phyloP scores from a whole-genome alignment of 257 asterid species.

The Salvia hispanica region DNA sequence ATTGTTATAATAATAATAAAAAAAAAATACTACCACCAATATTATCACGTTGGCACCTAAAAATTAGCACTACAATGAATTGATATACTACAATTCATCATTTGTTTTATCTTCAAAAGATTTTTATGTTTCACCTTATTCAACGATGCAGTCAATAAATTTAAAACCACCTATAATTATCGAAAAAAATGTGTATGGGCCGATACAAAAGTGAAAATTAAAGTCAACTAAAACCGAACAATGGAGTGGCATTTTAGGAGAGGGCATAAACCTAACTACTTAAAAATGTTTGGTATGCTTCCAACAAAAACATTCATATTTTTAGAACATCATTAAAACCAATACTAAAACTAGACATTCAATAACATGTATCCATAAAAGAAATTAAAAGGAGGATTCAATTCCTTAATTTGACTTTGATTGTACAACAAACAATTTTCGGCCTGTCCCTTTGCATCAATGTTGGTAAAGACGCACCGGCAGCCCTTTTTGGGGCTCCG shows the following conservation, averaged over 20 bases:
- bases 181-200: not conserved
- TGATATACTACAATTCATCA: too few relatives aligned
- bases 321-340: not conserved
- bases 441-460: not conserved
- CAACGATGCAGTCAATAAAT: too few relatives aligned
- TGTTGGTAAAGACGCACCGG: slow-evolving; percentile 49
- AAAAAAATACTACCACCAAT: too few relatives aligned
- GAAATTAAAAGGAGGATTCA: not conserved
- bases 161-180: too few relatives aligned
- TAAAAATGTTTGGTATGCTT: not conserved
- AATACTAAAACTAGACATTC: not conserved
- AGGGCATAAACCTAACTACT: not conserved
- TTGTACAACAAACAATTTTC: not conserved
- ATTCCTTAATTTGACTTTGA: not conserved
- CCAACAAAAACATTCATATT: not conserved
- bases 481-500: slow-evolving; percentile 65
- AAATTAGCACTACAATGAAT: too few relatives aligned
- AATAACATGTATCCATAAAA: not conserved
- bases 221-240: not conserved
- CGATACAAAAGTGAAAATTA: not conserved
- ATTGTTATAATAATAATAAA: too few relatives aligned
- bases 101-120: too few relatives aligned
- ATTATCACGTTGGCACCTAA: too few relatives aligned
- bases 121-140: too few relatives aligned
- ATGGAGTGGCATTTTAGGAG: not conserved